Conservation (phyloP, 2,329 filamentous ascomycete genomes). For the Penicillium nordicum region DNA sequence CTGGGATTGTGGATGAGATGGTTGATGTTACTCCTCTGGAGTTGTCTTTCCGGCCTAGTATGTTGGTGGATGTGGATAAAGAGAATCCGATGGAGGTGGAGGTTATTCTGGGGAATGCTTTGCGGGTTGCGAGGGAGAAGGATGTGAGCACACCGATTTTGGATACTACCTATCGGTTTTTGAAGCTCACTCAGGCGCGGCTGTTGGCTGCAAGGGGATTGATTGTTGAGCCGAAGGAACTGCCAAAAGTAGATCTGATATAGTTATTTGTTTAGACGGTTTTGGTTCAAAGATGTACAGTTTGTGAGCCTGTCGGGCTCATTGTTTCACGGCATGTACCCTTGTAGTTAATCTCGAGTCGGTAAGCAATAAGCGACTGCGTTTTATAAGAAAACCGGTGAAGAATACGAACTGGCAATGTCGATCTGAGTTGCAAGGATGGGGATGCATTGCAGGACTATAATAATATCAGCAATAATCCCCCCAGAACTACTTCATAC, state of each 20-base stretch:
- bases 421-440: not conserved
- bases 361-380: not conserved
- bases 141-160: conserved; percentile 11
- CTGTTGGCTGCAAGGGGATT: conserved; percentile 10
- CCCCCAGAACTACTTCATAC: not conserved
- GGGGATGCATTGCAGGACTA: not conserved
- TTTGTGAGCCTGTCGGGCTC: not conserved
- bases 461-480: not conserved
- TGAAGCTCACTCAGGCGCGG: conserved; percentile 12
- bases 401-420: not conserved
- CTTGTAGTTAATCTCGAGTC: not conserved
- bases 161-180: conserved; percentile 13
- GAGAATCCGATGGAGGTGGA: conserved; percentile 15
- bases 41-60: conserved; percentile 13
- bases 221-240: conserved; percentile 6
- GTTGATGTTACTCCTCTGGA: conserved; percentile 9
- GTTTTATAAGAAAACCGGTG: not conserved
- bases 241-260: conserved; percentile 7
- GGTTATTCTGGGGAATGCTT: conserved; percentile 14
- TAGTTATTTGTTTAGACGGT: not conserved
- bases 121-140: conserved; percentile 10
- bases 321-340: not conserved
- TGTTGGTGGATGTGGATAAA: conserved; percentile 16
- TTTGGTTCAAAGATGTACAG: not conserved
- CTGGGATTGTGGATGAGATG: conserved; percentile 11